These are phyloP conservation scores for Phragmites australis DNA, from an alignment of 176 grass and related monocot genomes.

Conservation along the genomic window DNA sequence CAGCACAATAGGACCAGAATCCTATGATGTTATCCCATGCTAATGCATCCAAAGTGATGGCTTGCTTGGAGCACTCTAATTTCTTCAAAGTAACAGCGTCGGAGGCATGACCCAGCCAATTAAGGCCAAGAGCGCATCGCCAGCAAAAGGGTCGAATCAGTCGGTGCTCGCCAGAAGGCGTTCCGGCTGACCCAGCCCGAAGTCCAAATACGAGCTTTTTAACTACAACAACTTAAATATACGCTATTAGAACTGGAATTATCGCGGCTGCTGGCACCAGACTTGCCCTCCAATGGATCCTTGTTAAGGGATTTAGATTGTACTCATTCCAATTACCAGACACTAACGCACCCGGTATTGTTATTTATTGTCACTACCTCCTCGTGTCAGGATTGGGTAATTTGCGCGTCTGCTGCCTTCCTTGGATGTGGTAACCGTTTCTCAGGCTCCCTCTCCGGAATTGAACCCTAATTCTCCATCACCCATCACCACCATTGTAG, in stretches of 20 bases:
- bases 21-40: slow-evolving; percentile 60
- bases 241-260: too few species aligned
- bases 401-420: not conserved
- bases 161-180: too few species aligned
- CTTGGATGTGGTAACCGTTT: not conserved
- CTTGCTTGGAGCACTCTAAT: not conserved
- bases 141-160: too few species aligned
- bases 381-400: not conserved
- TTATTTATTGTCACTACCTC: not conserved
- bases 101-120: too few species aligned
- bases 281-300: too few species aligned
- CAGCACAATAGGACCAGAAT: slow-evolving; percentile 48
- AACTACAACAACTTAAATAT: too few species aligned
- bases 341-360: not conserved
- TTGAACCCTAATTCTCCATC: slow-evolving; percentile 15
- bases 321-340: too few species aligned
- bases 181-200: too few species aligned
- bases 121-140: too few species aligned
- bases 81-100: not conserved
- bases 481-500: slow-evolving; percentile 20
- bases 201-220: too few species aligned
- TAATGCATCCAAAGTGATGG: slow-evolving; percentile 51
- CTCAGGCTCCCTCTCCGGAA: not conserved
- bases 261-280: too few species aligned
- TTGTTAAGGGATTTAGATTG: too few species aligned